A percentile compares a stretch with the other conserved stretches of the same genome.
phyloP scores from a whole-genome alignment of 2,329 filamentous ascomycete genomes.

The Phaeosphaeria sp. region DNA sequence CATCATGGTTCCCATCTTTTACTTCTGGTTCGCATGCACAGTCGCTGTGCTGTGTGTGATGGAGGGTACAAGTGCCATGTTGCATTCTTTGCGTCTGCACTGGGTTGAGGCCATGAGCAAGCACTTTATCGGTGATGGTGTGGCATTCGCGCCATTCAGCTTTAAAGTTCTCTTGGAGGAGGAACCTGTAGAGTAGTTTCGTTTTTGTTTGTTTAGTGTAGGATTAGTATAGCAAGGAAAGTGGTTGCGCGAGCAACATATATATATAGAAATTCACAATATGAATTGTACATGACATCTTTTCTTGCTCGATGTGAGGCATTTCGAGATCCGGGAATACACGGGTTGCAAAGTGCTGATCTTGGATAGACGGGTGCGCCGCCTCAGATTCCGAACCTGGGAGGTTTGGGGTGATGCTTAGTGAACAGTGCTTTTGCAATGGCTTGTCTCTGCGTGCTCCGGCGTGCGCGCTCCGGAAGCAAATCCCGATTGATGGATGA shows the following conservation, averaged over 20 bases:
- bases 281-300: background rate
- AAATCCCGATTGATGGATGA: background rate
- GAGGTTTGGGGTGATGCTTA: constrained; percentile 7
- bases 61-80: constrained; percentile 96
- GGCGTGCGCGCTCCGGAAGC: constrained; percentile 1
- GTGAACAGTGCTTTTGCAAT: constrained; percentile 14
- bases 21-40: constrained; percentile 87
- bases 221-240: constrained; percentile 14
- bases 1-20: constrained; percentile 82
- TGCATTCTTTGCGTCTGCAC: constrained; percentile 87
- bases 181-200: constrained; percentile 57
- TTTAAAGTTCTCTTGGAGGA: constrained; percentile 86
- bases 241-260: background rate
- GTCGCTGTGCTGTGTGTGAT: constrained; percentile 85
- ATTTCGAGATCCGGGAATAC: background rate
- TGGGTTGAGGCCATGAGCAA: constrained; percentile 99
- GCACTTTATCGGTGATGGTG: constrained; percentile 88
- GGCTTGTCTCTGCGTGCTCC: background rate
- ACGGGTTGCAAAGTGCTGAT: background rate
- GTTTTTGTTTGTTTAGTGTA: constrained; percentile 12
- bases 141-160: constrained; percentile 87
- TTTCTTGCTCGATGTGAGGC: background rate
- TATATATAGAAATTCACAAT: background rate
- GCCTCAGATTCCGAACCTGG: background rate
- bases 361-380: background rate